Conservation (phyloP, 768 basidiomycete species). For the Suillus plorans region DNA sequence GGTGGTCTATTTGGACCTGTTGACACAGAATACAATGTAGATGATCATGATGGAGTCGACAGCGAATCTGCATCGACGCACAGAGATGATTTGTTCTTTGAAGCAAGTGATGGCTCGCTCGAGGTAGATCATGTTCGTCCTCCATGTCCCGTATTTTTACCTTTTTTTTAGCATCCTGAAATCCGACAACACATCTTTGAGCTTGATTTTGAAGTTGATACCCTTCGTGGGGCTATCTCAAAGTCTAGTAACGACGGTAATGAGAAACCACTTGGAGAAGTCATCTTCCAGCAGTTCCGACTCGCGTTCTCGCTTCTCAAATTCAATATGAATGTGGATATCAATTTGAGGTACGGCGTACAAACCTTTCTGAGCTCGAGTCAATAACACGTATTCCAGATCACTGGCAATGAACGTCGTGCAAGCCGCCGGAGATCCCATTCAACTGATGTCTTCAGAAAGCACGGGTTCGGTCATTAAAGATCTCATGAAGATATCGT, state of each 20-base stretch:
- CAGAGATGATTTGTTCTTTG: constrained; percentile 65
- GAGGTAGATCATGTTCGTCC: constrained; percentile 41
- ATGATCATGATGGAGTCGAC: constrained; percentile 55
- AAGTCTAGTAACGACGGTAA: constrained; percentile 59
- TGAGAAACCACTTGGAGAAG: constrained; percentile 77
- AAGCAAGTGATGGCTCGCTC: constrained; percentile 61
- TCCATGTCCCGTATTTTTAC: constrained; percentile 5
- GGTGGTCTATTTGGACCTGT: constrained; percentile 52
- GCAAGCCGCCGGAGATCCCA: constrained; percentile 50
- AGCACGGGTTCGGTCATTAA: constrained; percentile 41
- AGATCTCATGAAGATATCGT: constrained; percentile 78
- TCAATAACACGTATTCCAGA: constrained; percentile 36
- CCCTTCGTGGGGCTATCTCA: constrained; percentile 75
- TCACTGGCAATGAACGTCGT: constrained; percentile 76
- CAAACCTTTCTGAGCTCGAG: background rate
- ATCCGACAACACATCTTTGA: constrained; percentile 69
- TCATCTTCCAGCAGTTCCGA: constrained; percentile 76
- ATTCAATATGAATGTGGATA: constrained; percentile 83
- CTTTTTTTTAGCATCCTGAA: constrained; percentile 29
- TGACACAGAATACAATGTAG: constrained; percentile 68
- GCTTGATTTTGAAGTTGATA: constrained; percentile 84
- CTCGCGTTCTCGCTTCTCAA: constrained; percentile 74
- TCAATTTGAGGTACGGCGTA: constrained; percentile 65
- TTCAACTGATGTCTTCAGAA: constrained; percentile 67
- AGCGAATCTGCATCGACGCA: constrained; percentile 38